A percentile compares a stretch with the other conserved stretches of the same genome.
Evolutionary conservation across 306 rosid species (phyloP).

Genomic region (Pyrus bretschneideri): DNA sequence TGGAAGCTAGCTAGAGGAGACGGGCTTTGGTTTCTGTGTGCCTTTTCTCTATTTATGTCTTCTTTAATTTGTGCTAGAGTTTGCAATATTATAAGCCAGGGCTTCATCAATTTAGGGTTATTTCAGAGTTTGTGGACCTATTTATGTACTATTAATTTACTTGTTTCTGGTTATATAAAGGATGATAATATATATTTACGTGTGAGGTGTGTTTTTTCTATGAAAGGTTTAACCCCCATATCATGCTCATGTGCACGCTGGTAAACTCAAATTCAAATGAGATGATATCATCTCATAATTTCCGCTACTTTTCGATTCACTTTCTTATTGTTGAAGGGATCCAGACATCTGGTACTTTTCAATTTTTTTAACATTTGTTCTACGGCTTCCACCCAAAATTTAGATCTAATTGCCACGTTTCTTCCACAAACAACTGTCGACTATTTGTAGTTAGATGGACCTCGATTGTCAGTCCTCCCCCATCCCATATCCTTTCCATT

Average conservation of each 20-base stretch:
- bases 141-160: constrained; percentile 15
- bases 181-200: neutral
- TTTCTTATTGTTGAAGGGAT: constrained; percentile 19
- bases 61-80: neutral
- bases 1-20: constrained; percentile 6
- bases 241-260: too few species aligned
- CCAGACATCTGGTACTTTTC: neutral
- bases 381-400: neutral
- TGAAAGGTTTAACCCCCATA: neutral
- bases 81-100: constrained; percentile 1
- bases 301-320: constrained; percentile 20
- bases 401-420: neutral
- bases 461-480: too few species aligned
- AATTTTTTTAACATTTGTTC: neutral
- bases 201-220: neutral
- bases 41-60: neutral
- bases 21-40: constrained; percentile 14
- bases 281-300: too few species aligned
- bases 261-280: too few species aligned
- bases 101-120: neutral
- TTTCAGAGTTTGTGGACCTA: constrained; percentile 24
- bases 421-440: neutral
- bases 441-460: neutral
- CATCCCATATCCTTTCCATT: too few species aligned
- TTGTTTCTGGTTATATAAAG: neutral